phyloP scores from a whole-genome alignment of 306 rosid genomes.

The Vigna hirtella region DNA sequence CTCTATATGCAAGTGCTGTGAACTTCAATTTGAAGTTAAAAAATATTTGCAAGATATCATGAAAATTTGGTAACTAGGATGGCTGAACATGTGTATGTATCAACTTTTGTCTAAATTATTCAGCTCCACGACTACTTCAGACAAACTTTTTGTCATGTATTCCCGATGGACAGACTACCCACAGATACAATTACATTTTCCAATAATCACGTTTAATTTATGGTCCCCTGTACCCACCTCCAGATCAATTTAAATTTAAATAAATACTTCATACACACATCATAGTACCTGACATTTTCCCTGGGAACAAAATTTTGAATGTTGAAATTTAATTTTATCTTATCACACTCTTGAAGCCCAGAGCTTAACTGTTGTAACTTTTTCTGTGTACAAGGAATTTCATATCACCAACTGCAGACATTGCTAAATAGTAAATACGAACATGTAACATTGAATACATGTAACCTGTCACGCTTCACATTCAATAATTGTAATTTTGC shows the following conservation, averaged over 20 bases:
- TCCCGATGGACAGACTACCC: no score
- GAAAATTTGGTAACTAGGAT: background rate
- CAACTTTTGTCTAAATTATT: background rate
- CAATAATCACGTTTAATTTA: background rate
- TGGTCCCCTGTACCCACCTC: background rate
- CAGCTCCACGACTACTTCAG: background rate
- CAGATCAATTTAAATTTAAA: constrained; percentile 38
- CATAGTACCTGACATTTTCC: constrained; percentile 63
- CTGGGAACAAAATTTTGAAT: constrained; percentile 48
- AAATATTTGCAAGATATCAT: background rate
- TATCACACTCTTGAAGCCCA: constrained; percentile 71
- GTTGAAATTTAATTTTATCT: constrained; percentile 54
- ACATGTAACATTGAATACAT: constrained; percentile 55
- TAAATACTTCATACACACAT: background rate
- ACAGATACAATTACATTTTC: no score
- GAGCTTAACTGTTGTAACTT: constrained; percentile 58
- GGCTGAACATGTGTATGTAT: background rate
- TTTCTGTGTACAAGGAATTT: constrained; percentile 61
- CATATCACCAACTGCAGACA: constrained; percentile 42
- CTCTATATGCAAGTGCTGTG: background rate
- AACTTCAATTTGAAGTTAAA: no score
- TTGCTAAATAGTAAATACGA: constrained; percentile 39
- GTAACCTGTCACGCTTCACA: constrained; percentile 64
- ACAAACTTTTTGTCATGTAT: background rate
- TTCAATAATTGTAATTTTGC: constrained; percentile 73